These are phyloP conservation scores for Cytospora mali DNA, from an alignment of 2,329 filamentous ascomycete species.

Conservation along the genomic window DNA sequence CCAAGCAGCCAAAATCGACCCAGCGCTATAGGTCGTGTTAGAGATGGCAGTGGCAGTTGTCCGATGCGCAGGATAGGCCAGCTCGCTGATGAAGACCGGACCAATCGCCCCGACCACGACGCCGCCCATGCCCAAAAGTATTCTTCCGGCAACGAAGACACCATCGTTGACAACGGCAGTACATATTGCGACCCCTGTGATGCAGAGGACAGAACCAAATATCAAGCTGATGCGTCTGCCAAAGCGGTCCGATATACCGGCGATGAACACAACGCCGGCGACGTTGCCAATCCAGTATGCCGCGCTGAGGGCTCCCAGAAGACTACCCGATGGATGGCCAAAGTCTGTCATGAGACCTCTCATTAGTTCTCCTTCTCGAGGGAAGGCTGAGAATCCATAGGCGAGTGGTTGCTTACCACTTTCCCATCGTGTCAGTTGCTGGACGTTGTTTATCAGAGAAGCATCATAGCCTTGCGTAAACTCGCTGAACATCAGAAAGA, in stretches of 20 bases:
- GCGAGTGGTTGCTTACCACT: not conserved
- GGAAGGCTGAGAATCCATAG: not conserved
- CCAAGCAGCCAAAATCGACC: slow-evolving; percentile 52
- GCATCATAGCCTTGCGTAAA: not conserved
- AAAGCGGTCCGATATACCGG: slow-evolving; percentile 55
- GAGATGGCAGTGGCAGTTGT: slow-evolving; percentile 60
- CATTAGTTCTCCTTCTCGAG: not conserved
- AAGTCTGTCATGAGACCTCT: slow-evolving; percentile 41
- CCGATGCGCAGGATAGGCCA: slow-evolving; percentile 63
- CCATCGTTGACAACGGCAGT: slow-evolving; percentile 51
- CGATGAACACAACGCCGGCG: slow-evolving; percentile 59
- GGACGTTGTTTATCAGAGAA: not conserved
- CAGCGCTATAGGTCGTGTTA: slow-evolving; percentile 61
- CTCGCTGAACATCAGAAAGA: not conserved
- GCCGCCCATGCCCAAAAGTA: slow-evolving; percentile 64
- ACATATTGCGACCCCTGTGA: slow-evolving; percentile 57
- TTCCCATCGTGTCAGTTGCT: not conserved
- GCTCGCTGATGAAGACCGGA: slow-evolving; percentile 60
- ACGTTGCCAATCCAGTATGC: slow-evolving; percentile 64
- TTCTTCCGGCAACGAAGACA: slow-evolving; percentile 63
- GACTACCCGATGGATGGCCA: slow-evolving; percentile 44
- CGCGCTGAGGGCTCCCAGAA: slow-evolving; percentile 58
- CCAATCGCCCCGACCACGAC: slow-evolving; percentile 62
- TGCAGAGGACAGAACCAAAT: slow-evolving; percentile 57
- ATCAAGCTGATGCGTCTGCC: slow-evolving; percentile 62